Percentiles rank a stretch among this genome's conserved stretches.
phyloP scores from a whole-genome alignment of 371 early-diverging fungal genomes.

The Aphelidium insulamus region DNA sequence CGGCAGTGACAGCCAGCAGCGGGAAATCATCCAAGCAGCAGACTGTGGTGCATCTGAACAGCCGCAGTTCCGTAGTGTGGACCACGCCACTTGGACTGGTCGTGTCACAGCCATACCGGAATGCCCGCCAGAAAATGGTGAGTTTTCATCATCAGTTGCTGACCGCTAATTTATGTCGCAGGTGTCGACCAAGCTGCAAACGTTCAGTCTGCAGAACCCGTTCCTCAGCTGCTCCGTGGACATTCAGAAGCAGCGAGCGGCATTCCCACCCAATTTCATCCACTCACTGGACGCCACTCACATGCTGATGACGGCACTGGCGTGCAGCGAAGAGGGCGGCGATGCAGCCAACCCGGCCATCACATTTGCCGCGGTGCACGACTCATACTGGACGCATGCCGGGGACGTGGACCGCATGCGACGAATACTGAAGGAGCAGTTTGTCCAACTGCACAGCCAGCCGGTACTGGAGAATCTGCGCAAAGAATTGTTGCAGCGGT shows the following conservation, averaged over 20 bases:
- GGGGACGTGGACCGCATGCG: conserved; percentile 74
- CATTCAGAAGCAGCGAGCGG: conserved; percentile 71
- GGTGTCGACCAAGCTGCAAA: conserved; percentile 65
- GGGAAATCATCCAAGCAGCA: not conserved
- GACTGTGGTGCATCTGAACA: conserved; percentile 3
- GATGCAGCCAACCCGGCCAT: no score
- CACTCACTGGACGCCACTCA: conserved; percentile 94
- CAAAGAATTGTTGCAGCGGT: conserved; percentile 63
- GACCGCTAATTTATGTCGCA: not conserved
- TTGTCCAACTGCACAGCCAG: conserved; percentile 60
- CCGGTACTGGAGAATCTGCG: conserved; percentile 65
- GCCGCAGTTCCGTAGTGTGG: conserved; percentile 87
- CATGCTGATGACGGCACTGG: conserved; percentile 84
- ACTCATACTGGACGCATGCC: conserved; percentile 96
- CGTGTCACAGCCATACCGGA: conserved; percentile 90
- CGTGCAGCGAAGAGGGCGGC: conserved; percentile 49
- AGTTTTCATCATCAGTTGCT: conserved; percentile 2
- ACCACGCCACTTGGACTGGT: conserved; percentile 87
- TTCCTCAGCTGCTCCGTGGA: conserved; percentile 57
- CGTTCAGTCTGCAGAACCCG: conserved; percentile 45
- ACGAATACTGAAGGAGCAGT: conserved; percentile 62
- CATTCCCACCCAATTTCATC: conserved; percentile 96
- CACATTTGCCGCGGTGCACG: conserved; percentile 88
- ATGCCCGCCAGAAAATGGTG: conserved; percentile 29
- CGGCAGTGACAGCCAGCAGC: conserved; percentile 3